These are phyloP conservation scores for Alternaria sp. DNA, from an alignment of 2,329 filamentous ascomycete species.

Conservation along the genomic window DNA sequence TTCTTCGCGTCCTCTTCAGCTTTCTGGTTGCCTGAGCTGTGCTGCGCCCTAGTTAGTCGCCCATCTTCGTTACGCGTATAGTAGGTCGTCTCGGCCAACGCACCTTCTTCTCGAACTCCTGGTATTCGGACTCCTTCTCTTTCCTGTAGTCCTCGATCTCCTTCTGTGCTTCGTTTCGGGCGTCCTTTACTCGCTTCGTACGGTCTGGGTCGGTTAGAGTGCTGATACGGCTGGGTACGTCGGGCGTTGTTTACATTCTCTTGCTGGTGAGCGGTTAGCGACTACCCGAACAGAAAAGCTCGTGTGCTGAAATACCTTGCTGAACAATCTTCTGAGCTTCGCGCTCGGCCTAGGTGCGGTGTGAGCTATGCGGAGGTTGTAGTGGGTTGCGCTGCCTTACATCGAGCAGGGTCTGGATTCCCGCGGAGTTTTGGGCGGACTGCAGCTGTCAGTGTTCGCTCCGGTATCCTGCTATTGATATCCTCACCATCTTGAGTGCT, in stretches of 20 bases:
- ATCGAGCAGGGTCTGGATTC: slow-evolving; percentile 98
- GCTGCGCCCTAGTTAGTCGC: slow-evolving; percentile 61
- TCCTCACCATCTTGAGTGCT: slow-evolving; percentile 35
- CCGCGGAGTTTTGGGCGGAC: slow-evolving; percentile 98
- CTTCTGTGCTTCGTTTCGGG: slow-evolving; percentile 94
- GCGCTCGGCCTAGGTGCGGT: slow-evolving; percentile 77
- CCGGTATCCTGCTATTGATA: not conserved
- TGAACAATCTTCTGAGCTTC: slow-evolving; percentile 99
- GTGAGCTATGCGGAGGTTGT: slow-evolving; percentile 45
- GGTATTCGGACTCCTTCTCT: slow-evolving; percentile 92
- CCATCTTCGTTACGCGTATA: not conserved
- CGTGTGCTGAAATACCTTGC: slow-evolving; percentile 68
- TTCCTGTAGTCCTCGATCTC: slow-evolving; percentile 93
- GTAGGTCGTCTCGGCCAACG: slow-evolving; percentile 10
- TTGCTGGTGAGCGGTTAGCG: slow-evolving; percentile 60
- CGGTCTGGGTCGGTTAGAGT: slow-evolving; percentile 66
- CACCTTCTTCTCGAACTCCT: slow-evolving; percentile 87
- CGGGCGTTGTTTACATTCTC: slow-evolving; percentile 73
- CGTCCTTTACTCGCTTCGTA: slow-evolving; percentile 96
- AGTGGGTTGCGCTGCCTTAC: slow-evolving; percentile 63
- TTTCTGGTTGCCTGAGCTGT: slow-evolving; percentile 86
- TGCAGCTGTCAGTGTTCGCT: slow-evolving; percentile 51
- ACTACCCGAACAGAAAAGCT: not conserved
- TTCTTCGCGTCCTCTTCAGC: slow-evolving; percentile 74
- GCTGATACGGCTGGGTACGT: slow-evolving; percentile 10